Evolutionary conservation across 495 filamentous ascomycete genomes (phyloP), one percentile per base, ranked within the genome.

Genomic region (Bacidia gigantensis): DNA sequence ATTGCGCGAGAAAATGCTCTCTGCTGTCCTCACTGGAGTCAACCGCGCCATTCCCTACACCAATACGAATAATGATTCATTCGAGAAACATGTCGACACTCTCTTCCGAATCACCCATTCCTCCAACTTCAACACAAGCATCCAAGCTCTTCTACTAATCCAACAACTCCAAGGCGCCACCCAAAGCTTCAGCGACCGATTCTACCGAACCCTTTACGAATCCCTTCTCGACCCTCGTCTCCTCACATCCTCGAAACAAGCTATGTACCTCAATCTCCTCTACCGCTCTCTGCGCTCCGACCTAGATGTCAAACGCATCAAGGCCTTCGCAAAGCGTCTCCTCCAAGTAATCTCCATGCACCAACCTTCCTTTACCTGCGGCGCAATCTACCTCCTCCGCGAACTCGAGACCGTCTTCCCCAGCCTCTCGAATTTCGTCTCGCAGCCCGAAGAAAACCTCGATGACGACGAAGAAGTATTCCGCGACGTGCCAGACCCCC

Each of bases 91-190:
- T 56, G 77, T 97, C 53, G 86, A 96, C 62, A 94, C 89, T 2
- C 71, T 98, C 26, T 98, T 96, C 74, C 77, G 79, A 57, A 89
- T 98, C 56, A 93, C 92, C 0, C 90, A 98, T 65, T 96, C 92
- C 0, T 87, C 92, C 11, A 98, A 97, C 63, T 97, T 98, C 73
- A 97, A 96, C 69, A 98, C 93, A 7, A 89, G 87, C 62, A 86
- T 98, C 25, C 92, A 97, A 65, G 92, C 92, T 29, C 71, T 98
- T 51, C 86, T 95, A 81, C 72, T 98, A 50, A 92, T 98, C 55
- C 92, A 96, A 64, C 93, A 97, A 64, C 76, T 98, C 25, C 83
- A 86, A 3, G 66, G 79, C 14, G 77, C 84, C 7, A 87, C 93
- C 62, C 80, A 90, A 62, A 71, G 77, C 50, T 79, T 80, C 23